A percentile compares a stretch with the other conserved stretches of the same genome.
These are phyloP conservation scores for Xanthoconium separans DNA, from an alignment of 1,284 basidiomycete genomes.

Conservation along the genomic window DNA sequence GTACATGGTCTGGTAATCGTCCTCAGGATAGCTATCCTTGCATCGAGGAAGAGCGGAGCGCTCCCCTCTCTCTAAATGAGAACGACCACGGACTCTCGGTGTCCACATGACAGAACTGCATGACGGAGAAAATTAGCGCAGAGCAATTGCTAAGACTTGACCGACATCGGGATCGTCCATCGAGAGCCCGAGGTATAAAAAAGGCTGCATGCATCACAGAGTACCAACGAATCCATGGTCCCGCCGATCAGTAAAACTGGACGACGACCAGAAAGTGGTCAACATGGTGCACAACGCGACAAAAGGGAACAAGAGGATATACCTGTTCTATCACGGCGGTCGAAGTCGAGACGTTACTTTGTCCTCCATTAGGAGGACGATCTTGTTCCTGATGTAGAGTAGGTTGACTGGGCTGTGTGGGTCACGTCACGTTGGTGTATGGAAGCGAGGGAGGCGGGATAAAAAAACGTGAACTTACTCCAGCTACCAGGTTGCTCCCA, in stretches of 20 bases:
- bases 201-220: background rate
- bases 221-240: slow-evolving; percentile 1
- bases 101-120: background rate
- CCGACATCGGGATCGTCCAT: background rate
- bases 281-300: background rate
- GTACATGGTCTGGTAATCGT: background rate
- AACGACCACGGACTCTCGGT: background rate
- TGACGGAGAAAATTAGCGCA: background rate
- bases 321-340: slow-evolving; percentile 24
- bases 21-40: background rate
- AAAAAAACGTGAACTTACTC: slow-evolving; percentile 14
- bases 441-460: background rate
- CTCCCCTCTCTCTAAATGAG: background rate
- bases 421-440: background rate
- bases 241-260: slow-evolving; percentile 24
- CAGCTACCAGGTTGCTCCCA: slow-evolving; percentile 25
- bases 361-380: slow-evolving; percentile 18
- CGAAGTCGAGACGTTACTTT: slow-evolving; percentile 14
- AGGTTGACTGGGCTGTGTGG: slow-evolving; percentile 24
- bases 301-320: background rate
- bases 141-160: background rate
- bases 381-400: slow-evolving; percentile 27
- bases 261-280: background rate
- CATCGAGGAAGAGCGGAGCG: background rate
- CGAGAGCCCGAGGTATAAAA: background rate